These are phyloP conservation scores for Xylaria sp. DNA, from an alignment of 2,329 filamentous ascomycete species.

Conservation along the genomic window DNA sequence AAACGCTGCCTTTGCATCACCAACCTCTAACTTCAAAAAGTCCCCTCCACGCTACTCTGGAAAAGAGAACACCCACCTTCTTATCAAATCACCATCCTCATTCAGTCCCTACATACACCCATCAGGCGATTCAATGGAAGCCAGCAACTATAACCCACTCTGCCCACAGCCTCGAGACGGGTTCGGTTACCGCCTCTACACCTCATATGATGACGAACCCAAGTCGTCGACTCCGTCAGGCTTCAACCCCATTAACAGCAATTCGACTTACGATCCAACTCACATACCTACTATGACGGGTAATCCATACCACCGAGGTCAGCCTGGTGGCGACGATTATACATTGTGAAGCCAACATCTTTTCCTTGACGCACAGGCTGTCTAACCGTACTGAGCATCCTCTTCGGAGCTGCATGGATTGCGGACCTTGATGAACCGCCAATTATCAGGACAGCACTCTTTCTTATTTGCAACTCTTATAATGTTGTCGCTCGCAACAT, in stretches of 20 bases:
- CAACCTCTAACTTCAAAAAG: constrained; percentile 46
- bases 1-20: constrained; percentile 50
- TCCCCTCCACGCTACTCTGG: constrained; percentile 43
- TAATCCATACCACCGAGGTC: constrained; percentile 38
- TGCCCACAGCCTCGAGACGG: constrained; percentile 49
- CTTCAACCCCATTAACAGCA: constrained; percentile 48
- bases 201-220: constrained; percentile 46
- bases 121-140: constrained; percentile 42
- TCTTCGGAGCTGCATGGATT: neutral
- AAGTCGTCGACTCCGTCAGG: constrained; percentile 38
- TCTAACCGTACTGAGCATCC: neutral
- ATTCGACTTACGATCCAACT: constrained; percentile 40
- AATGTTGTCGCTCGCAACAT: constrained; percentile 2
- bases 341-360: constrained; percentile 20
- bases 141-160: constrained; percentile 50
- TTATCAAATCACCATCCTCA: constrained; percentile 43
- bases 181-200: constrained; percentile 45
- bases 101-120: constrained; percentile 47
- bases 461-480: constrained; percentile 3
- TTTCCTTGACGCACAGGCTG: neutral
- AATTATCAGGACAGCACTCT: neutral
- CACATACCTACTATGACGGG: constrained; percentile 40
- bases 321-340: constrained; percentile 39
- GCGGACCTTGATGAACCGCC: neutral
- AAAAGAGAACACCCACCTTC: constrained; percentile 50